phyloP scores from a whole-genome alignment of 306 rosid species.

The Castanea crenata region DNA sequence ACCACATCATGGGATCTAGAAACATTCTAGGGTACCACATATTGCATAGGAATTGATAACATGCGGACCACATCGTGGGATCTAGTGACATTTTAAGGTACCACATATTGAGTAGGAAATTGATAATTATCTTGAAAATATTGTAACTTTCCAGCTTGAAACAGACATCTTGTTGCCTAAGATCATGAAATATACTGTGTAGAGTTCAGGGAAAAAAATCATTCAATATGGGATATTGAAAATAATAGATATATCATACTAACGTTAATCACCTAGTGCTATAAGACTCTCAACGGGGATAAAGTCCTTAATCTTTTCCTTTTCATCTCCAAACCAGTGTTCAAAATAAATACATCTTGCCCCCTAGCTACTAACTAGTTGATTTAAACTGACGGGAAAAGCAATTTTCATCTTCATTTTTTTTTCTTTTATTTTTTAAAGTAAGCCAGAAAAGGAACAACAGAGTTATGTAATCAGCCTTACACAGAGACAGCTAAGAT shows the following conservation, averaged over 20 bases:
- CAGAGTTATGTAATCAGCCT: conserved; percentile 33
- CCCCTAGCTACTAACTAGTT: conserved; percentile 48
- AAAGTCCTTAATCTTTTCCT: too few species aligned
- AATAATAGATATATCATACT: conserved; percentile 24
- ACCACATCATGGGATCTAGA: too few species aligned
- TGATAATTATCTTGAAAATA: too few species aligned
- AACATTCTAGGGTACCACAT: too few species aligned
- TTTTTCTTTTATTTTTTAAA: background rate
- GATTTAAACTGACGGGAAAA: conserved; percentile 17
- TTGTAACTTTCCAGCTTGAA: conserved; percentile 48
- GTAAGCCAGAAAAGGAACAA: background rate
- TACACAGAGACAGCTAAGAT: conserved; percentile 70
- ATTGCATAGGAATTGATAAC: too few species aligned
- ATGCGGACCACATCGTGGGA: too few species aligned
- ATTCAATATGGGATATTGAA: conserved; percentile 8
- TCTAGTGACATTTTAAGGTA: too few species aligned
- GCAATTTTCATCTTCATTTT: background rate
- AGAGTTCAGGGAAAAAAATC: conserved; percentile 16
- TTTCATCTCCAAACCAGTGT: conserved; percentile 19
- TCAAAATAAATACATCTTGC: conserved; percentile 49
- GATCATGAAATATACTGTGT: conserved; percentile 2
- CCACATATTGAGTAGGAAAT: too few species aligned
- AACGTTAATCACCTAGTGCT: conserved; percentile 47
- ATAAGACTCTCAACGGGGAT: too few species aligned
- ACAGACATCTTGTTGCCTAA: conserved; percentile 38